A percentile compares a stretch with the other conserved stretches of the same genome.
Conservation (phyloP, 768 basidiomycete genomes). For the Tricholoma bakamatsutake region DNA sequence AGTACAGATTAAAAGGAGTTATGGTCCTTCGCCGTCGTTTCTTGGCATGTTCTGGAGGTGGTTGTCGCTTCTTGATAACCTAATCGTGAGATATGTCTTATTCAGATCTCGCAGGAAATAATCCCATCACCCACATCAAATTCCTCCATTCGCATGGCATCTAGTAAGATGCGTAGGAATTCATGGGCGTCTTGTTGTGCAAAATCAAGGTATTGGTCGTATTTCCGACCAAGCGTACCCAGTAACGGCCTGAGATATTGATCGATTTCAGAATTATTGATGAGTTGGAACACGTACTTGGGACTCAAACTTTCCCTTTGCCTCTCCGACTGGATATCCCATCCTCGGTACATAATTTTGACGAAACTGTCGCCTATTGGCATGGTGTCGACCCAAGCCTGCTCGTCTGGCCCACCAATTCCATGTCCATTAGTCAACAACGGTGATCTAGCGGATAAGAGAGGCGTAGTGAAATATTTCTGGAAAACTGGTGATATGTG, state of each 20-base stretch:
- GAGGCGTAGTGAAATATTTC: constrained; percentile 30
- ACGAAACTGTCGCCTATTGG: constrained; percentile 69
- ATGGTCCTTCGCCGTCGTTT: constrained; percentile 35
- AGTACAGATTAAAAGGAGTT: constrained; percentile 17
- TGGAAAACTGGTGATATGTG: constrained; percentile 40
- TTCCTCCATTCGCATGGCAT: constrained; percentile 94
- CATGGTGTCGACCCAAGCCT: constrained; percentile 52
- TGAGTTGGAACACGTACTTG: constrained; percentile 40
- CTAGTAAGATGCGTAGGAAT: constrained; percentile 81
- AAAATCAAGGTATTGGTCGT: constrained; percentile 93
- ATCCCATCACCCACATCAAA: constrained; percentile 54
- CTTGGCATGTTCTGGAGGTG: constrained; percentile 32
- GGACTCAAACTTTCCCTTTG: constrained; percentile 55
- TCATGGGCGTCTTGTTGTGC: constrained; percentile 97
- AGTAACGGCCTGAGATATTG: constrained; percentile 49
- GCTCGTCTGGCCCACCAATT: constrained; percentile 44
- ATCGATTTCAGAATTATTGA: not conserved
- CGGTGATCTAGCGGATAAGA: constrained; percentile 51
- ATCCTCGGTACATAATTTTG: constrained; percentile 52
- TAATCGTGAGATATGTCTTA: constrained; percentile 21
- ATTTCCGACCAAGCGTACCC: constrained; percentile 68
- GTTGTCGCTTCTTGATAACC: constrained; percentile 75
- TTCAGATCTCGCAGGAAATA: not conserved
- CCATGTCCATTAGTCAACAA: constrained; percentile 64
- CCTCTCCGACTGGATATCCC: constrained; percentile 52